These are phyloP conservation scores for Podila epicladia DNA, from an alignment of 192 early-diverging fungal genomes.

Conservation along the genomic window DNA sequence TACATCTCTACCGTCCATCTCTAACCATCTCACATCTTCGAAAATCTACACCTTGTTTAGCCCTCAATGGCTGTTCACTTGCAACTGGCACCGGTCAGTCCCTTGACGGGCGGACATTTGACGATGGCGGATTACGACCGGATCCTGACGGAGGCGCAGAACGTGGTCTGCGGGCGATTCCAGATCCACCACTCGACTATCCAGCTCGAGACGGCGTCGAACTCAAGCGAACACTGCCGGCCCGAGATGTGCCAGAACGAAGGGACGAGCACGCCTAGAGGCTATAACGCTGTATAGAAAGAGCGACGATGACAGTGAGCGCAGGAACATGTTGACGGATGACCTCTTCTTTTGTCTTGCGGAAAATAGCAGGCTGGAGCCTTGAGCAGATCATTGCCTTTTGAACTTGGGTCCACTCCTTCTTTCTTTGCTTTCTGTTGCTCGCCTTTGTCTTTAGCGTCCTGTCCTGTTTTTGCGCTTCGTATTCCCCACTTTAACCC, in stretches of 20 bases:
- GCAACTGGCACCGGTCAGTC: slow-evolving; percentile 14
- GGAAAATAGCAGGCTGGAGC: neutral
- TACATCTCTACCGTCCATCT: neutral
- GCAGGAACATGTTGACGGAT: neutral
- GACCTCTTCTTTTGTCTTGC: neutral
- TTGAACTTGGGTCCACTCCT: no score
- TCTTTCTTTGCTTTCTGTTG: no score
- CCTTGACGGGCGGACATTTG: slow-evolving; percentile 3
- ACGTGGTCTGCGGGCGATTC: slow-evolving; percentile 59
- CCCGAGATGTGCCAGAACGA: slow-evolving; percentile 56
- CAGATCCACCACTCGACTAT: slow-evolving; percentile 66
- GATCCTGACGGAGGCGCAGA: slow-evolving; percentile 60
- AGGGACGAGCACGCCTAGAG: slow-evolving; percentile 4
- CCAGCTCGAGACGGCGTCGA: slow-evolving; percentile 58
- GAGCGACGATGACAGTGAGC: neutral
- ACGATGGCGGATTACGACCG: slow-evolving; percentile 56
- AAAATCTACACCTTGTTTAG: slow-evolving; percentile 3
- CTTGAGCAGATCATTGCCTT: no score
- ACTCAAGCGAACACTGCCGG: slow-evolving; percentile 58
- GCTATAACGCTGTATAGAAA: slow-evolving; percentile 29
- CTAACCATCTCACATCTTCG: no score
- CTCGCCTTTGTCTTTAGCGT: no score
- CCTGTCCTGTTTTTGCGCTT: no score
- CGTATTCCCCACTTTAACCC: no score
- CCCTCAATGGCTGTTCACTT: slow-evolving; percentile 34